Percentiles rank a stretch among this genome's conserved stretches.
phyloP scores from a whole-genome alignment of 306 rosid species.

The Dryas drummondii region DNA sequence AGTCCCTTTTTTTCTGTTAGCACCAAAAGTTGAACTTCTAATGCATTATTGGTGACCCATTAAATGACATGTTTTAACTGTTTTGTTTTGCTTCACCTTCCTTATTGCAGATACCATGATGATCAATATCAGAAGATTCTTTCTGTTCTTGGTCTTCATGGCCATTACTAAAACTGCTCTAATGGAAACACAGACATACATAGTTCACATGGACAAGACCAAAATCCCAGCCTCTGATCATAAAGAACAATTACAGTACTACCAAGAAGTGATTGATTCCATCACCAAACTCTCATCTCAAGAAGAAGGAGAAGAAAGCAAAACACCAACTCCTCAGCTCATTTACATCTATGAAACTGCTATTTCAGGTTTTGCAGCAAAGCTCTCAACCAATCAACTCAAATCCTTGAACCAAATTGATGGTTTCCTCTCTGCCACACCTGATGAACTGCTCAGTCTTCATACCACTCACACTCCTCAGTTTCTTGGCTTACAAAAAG shows the following conservation, averaged over 20 bases:
- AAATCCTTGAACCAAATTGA: conserved; percentile 37
- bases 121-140: conserved; percentile 16
- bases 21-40: background rate
- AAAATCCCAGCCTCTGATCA: conserved; percentile 37
- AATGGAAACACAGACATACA: conserved; percentile 45
- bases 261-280: conserved; percentile 41
- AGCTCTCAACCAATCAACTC: conserved; percentile 46
- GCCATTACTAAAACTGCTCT: conserved; percentile 42
- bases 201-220: conserved; percentile 64
- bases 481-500: conserved; percentile 54
- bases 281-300: conserved; percentile 36
- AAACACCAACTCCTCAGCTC: conserved; percentile 33
- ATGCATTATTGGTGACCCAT: background rate
- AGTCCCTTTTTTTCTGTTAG: background rate
- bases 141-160: conserved; percentile 41
- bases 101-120: conserved; percentile 41
- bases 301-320: conserved; percentile 24
- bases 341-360: conserved; percentile 55
- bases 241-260: conserved; percentile 35
- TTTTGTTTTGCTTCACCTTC: background rate
- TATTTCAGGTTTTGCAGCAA: conserved; percentile 64
- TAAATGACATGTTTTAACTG: background rate
- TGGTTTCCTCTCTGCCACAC: conserved; percentile 58
- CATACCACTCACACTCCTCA: conserved; percentile 59
- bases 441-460: conserved; percentile 56